Base-by-base conservation (phyloP, 2,329 filamentous ascomycete species). In the Apiospora saccharicola region DNA sequence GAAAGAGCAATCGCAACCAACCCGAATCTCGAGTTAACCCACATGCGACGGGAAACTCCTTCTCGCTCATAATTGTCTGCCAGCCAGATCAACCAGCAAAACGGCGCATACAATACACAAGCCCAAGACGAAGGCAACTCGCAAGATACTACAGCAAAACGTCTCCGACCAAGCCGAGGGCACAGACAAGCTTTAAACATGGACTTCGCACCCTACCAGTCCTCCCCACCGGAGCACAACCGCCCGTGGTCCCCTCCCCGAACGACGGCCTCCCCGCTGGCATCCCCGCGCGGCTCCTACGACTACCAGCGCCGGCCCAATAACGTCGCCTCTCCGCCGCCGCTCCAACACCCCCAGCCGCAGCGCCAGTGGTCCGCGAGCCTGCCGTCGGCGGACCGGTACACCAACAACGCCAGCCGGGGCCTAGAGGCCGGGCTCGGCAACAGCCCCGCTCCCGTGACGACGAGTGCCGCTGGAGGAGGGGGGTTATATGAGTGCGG, bases 141-240 rank as follows among this genome's bases (percentile, higher is more conserved):
- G 19, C 19, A 49, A 49, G 7, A 49, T 49, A 22, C 22, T n/a
- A n/a, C 22, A 49, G n/a, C 8, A 51, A 51, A 49, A 24, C 47
- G 22, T 22, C 47, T 49, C 47, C 26, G 12, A 57, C 4, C 19
- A 7, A 47, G 1, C 19, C 51, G 13, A 26, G 14, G 16, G 26
- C 53, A 61, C 37, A 43, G 12, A 26, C 37, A 26, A 46, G 37
- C 37, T 22, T 7, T 8, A 16, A 57, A 53, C 71, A 96, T 96
- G 93, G 94, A 98, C 85, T 99, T 98, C 82, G 96, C 96, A 67
- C 96, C 96, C 49, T 99, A 98, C 85, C 96, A 98, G 86, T 96
- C 96, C 82, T 93, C 93, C 68, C 93, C 93, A 22, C 96, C 96
- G 13, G 95, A 98, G 85, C 89, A 92, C 77, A 90, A 91, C 76